Percentiles rank a stretch among this genome's conserved stretches.
Conservation (phyloP, 2,329 filamentous ascomycete genomes). For the Gremmenia infestans region DNA sequence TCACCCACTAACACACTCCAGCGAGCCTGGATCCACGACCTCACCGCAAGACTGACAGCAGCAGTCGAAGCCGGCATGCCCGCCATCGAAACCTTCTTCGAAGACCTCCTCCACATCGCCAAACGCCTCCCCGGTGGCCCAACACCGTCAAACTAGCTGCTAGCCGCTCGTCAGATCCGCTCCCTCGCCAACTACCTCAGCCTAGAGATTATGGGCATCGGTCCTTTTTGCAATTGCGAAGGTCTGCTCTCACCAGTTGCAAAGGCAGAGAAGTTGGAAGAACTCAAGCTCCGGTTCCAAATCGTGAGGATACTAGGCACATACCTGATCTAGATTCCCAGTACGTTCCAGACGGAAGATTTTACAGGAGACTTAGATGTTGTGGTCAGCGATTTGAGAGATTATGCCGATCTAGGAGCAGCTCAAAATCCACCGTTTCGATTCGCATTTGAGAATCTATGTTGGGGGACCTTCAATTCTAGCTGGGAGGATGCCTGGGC, state of each 20-base stretch:
- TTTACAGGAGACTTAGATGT: conserved; percentile 47
- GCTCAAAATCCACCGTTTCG: conserved; percentile 49
- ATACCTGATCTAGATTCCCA: conserved; percentile 70
- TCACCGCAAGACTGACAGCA: conserved; percentile 63
- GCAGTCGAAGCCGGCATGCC: conserved; percentile 60
- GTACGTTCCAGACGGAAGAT: conserved; percentile 45
- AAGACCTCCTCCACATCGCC: conserved; percentile 65
- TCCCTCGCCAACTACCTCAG: conserved; percentile 50
- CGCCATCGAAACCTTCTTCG: conserved; percentile 73
- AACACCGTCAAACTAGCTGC: conserved; percentile 41
- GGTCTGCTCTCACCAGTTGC: conserved; percentile 56
- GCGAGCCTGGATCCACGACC: conserved; percentile 62
- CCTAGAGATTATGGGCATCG: conserved; percentile 49
- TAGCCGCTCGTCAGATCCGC: conserved; percentile 53
- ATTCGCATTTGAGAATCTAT: conserved; percentile 70
- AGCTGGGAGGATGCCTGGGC: conserved; percentile 71
- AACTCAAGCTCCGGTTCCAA: conserved; percentile 65
- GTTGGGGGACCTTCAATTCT: conserved; percentile 65
- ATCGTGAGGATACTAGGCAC: conserved; percentile 62
- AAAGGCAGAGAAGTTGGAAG: conserved; percentile 41
- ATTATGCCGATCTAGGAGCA: conserved; percentile 63
- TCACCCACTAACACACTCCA: conserved; percentile 42
- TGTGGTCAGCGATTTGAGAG: conserved; percentile 57
- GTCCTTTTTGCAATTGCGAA: conserved; percentile 74
- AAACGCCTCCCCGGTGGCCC: conserved; percentile 18